Conservation (phyloP, 176 grass and related monocot species). For the Zoysia pacifica region DNA sequence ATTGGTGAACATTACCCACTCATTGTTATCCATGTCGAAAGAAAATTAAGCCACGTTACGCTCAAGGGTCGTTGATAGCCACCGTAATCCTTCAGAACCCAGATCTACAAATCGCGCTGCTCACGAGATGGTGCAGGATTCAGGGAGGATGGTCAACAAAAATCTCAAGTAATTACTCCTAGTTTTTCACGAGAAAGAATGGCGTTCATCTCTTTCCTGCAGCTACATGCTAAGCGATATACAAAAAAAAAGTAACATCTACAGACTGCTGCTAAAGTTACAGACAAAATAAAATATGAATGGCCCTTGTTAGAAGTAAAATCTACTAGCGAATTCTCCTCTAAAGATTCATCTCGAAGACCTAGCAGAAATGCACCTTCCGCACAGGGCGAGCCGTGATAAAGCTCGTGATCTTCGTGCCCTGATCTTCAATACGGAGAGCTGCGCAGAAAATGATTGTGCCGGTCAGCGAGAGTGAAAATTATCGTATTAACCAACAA, state of each 20-base stretch:
- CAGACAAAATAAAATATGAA: slow-evolving; percentile 10
- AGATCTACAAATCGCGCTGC: no score
- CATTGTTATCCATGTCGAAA: no score
- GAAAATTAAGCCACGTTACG: no score
- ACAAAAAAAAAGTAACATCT: slow-evolving; percentile 41
- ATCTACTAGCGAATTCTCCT: not conserved
- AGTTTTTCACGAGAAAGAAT: slow-evolving; percentile 30
- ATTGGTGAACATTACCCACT: no score
- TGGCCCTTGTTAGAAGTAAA: slow-evolving; percentile 22
- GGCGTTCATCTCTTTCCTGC: slow-evolving; percentile 31
- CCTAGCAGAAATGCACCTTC: slow-evolving; percentile 52
- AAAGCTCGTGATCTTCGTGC: slow-evolving; percentile 48
- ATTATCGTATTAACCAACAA: not conserved
- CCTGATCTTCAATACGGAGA: slow-evolving; percentile 56
- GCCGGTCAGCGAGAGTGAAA: not conserved
- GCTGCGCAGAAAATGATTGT: slow-evolving; percentile 27
- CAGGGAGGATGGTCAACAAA: not conserved
- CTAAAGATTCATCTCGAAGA: slow-evolving; percentile 42
- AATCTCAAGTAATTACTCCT: not conserved
- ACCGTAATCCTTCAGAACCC: no score
- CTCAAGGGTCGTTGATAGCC: no score
- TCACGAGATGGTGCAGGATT: no score
- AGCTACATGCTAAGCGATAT: slow-evolving; percentile 44
- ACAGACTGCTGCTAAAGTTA: slow-evolving; percentile 20
- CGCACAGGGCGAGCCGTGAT: slow-evolving; percentile 49